Evolutionary conservation across 495 filamentous ascomycete species (phyloP).

Genomic region (Evansstolkia leycettana): DNA sequence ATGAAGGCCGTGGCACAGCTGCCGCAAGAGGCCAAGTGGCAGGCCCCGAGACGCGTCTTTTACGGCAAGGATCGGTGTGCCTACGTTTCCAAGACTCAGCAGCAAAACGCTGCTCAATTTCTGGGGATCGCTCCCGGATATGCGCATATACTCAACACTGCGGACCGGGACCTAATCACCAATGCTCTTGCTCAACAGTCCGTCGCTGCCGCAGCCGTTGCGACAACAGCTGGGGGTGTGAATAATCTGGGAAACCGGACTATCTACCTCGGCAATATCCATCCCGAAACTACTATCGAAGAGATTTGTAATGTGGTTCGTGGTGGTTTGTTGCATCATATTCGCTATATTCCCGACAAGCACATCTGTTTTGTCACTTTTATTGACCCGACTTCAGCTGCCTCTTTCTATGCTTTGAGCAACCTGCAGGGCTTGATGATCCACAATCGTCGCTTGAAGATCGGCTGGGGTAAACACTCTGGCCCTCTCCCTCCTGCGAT

Average conservation of each 20-base stretch:
- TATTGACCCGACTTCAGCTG: slow-evolving; percentile 95
- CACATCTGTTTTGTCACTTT: slow-evolving; percentile 99
- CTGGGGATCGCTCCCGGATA: slow-evolving; percentile 96
- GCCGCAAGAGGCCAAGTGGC: slow-evolving; percentile 94
- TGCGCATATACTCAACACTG: slow-evolving; percentile 87
- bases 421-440: slow-evolving; percentile 98
- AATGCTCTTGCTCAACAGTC: slow-evolving; percentile 95
- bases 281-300: slow-evolving; percentile 96
- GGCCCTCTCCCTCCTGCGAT: slow-evolving; percentile 94
- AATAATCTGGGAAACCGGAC: slow-evolving; percentile 96
- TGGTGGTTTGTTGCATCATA: slow-evolving; percentile 87
- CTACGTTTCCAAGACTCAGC: slow-evolving; percentile 98
- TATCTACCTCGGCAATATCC: slow-evolving; percentile 96
- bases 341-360: slow-evolving; percentile 98
- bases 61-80: slow-evolving; percentile 98
- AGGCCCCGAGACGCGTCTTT: slow-evolving; percentile 86
- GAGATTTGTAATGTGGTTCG: slow-evolving; percentile 97
- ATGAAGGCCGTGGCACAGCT: slow-evolving; percentile 98
- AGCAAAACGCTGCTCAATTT: slow-evolving; percentile 98
- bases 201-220: slow-evolving; percentile 90
- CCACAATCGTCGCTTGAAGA: slow-evolving; percentile 94
- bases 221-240: slow-evolving; percentile 89
- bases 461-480: slow-evolving; percentile 98
- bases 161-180: slow-evolving; percentile 90
- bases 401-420: slow-evolving; percentile 94